A percentile compares a stretch with the other conserved stretches of the same genome.
Conservation (phyloP, 2,329 filamentous ascomycete species). For the Fusarium pseudonygamai region DNA sequence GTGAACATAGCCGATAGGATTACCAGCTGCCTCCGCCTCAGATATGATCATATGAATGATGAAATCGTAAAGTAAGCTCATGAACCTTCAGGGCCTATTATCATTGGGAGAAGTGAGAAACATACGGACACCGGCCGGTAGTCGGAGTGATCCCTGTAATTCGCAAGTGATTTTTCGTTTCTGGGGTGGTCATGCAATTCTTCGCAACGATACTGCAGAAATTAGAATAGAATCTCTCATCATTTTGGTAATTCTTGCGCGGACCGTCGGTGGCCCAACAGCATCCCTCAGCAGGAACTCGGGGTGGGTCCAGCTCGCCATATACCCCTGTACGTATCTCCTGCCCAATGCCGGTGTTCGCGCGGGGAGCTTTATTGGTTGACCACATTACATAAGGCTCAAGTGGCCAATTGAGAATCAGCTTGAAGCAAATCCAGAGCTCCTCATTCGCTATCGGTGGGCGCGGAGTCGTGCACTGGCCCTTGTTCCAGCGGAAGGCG, state of each 20-base stretch:
- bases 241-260: slow-evolving; percentile 27
- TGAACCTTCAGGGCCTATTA: slow-evolving; percentile 1
- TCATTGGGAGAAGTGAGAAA: slow-evolving; percentile 3
- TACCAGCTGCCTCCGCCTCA: slow-evolving; percentile 25
- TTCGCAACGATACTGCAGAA: neutral
- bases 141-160: slow-evolving; percentile 35
- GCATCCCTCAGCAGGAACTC: slow-evolving; percentile 42
- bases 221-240: slow-evolving; percentile 24
- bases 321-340: slow-evolving; percentile 22
- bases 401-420: slow-evolving; percentile 18
- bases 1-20: slow-evolving; percentile 11
- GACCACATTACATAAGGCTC: neutral
- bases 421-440: slow-evolving; percentile 37
- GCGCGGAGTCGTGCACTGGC: slow-evolving; percentile 36
- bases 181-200: slow-evolving; percentile 27
- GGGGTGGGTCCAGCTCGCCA: slow-evolving; percentile 37
- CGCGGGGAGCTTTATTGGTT: slow-evolving; percentile 30
- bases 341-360: slow-evolving; percentile 28
- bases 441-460: slow-evolving; percentile 41
- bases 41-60: slow-evolving; percentile 20
- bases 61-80: slow-evolving; percentile 32
- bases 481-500: slow-evolving; percentile 25
- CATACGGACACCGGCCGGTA: slow-evolving; percentile 41
- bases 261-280: slow-evolving; percentile 45
- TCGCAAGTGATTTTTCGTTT: neutral